Base-by-base conservation (phyloP, 805 yeast genomes). In the Candida succiphila region DNA sequence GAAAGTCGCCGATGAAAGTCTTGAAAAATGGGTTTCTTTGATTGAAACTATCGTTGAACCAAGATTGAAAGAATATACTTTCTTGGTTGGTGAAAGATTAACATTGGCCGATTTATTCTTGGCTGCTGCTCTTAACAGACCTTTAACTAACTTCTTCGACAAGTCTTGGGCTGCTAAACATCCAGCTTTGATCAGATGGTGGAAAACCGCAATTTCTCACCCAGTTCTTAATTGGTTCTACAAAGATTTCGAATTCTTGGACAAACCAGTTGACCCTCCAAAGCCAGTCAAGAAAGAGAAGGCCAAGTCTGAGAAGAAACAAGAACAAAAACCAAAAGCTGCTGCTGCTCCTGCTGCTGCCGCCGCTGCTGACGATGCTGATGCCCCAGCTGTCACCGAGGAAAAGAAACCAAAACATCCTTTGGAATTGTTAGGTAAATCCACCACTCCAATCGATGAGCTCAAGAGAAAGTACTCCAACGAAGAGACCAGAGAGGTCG, bases 391-490 rank as follows among this genome's bases (percentile, higher is more conserved):
- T 34, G 68, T 65, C 43, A n/a, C n/a, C n/a, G 72, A 66, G 54
- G 72, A 67, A 51, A 81, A 81, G 70, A 84, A 83, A 68, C 73
- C 87, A 47, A 82, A 81, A 64, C 97, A 89, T 69, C 96, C 97
- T 56, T 75, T 88, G 60, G 94, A 76, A 60, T 66, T 69, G 39
- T 75, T 89, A 44, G 94, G 92, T 51, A 80, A 74, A 58, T 52
- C 79, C 41, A 66, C 69, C 48, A 66, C 78, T 49, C 64, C 75
- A 41, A 52, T 89, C 43, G 96, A 89, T 58, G 92, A 85, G 64
- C 88, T 96, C 94, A 92, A 92, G 78, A 82, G 96, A 70, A 66
- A 67, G 46, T 89, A 92, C 80, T 87, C 96, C 44, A 92, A 89
- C 75, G 89, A 86, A 68, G 97, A 92, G 54, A 89, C 97, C 59